A percentile compares a stretch with the other conserved stretches of the same genome.
phyloP scores from a whole-genome alignment of 202 grass and related monocot species.

The Elaeis oleifera region DNA sequence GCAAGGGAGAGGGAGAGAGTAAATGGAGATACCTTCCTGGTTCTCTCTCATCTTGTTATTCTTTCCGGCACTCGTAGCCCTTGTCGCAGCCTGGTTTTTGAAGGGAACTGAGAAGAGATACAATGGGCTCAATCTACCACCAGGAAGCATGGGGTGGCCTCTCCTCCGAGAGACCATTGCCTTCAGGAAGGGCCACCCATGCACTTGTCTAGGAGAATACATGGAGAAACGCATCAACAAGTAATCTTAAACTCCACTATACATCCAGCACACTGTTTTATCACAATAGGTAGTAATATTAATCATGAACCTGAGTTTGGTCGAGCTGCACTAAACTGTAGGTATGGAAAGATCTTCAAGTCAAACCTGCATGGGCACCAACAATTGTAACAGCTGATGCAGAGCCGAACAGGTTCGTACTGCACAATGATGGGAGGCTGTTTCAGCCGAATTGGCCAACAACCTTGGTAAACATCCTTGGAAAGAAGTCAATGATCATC shows the following conservation, averaged over 20 bases:
- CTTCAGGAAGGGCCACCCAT: constrained; percentile 30
- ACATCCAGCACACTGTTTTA: not conserved
- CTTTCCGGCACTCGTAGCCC: too few species aligned
- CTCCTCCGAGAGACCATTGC: constrained; percentile 45
- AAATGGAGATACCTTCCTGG: too few species aligned
- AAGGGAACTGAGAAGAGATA: not conserved
- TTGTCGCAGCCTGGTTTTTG: too few species aligned
- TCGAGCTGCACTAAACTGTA: not conserved
- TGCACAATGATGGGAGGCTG: constrained; percentile 35
- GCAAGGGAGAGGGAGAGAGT: too few species aligned
- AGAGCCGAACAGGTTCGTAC: constrained; percentile 38
- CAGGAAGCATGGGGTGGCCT: constrained; percentile 56
- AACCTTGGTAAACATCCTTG: constrained; percentile 27
- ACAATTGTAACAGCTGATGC: constrained; percentile 47
- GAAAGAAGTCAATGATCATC: constrained; percentile 26
- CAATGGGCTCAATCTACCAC: constrained; percentile 10
- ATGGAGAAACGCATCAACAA: constrained; percentile 22
- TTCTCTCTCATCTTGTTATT: too few species aligned
- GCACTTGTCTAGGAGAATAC: constrained; percentile 27
- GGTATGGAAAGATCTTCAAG: constrained; percentile 48
- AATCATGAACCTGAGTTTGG: too few species aligned
- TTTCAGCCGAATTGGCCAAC: constrained; percentile 41
- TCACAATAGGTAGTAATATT: too few species aligned
- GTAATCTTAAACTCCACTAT: not conserved
- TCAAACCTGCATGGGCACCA: constrained; percentile 37